Conservation (phyloP, 208 protist genomes). For the Herpetomonas tarakana region DNA sequence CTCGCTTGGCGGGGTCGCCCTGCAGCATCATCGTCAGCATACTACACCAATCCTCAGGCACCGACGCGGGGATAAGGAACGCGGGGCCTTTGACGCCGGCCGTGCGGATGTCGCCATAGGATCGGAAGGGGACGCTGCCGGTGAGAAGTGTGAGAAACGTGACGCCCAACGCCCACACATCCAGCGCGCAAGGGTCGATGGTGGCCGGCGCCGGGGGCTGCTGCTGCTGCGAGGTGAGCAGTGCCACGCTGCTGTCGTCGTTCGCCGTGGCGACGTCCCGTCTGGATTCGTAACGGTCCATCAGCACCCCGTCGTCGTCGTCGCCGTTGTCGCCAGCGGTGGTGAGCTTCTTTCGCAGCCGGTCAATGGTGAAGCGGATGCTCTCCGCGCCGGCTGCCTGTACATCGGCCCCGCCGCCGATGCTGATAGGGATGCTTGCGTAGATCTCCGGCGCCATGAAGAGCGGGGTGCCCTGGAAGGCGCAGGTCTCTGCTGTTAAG, state of each 20-base stretch:
- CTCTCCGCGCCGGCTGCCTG: background rate
- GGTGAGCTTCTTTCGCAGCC: slow-evolving; percentile 1
- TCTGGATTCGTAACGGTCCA: background rate
- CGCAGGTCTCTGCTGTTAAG: slow-evolving; percentile 19
- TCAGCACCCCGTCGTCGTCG: background rate
- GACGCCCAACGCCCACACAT: slow-evolving; percentile 72
- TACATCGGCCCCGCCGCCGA: slow-evolving; percentile 21
- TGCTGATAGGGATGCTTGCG: slow-evolving; percentile 33
- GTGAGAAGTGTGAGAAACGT: slow-evolving; percentile 77
- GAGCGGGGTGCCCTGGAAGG: slow-evolving; percentile 35
- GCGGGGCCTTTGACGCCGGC: slow-evolving; percentile 15
- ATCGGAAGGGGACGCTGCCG: slow-evolving; percentile 85
- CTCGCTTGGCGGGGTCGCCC: slow-evolving; percentile 2
- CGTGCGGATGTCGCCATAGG: slow-evolving; percentile 39
- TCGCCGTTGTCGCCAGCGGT: background rate
- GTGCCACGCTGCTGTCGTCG: background rate
- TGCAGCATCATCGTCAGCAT: slow-evolving; percentile 10
- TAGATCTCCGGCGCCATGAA: slow-evolving; percentile 55
- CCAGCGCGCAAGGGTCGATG: slow-evolving; percentile 23
- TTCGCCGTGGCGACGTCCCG: background rate
- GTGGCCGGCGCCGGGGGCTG: slow-evolving; percentile 6
- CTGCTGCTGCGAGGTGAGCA: background rate
- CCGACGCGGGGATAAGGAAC: slow-evolving; percentile 29
- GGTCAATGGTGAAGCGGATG: background rate
- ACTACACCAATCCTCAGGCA: slow-evolving; percentile 15